These are phyloP conservation scores for Neonectria faginata DNA, from an alignment of 2,329 filamentous ascomycete species.

Conservation along the genomic window DNA sequence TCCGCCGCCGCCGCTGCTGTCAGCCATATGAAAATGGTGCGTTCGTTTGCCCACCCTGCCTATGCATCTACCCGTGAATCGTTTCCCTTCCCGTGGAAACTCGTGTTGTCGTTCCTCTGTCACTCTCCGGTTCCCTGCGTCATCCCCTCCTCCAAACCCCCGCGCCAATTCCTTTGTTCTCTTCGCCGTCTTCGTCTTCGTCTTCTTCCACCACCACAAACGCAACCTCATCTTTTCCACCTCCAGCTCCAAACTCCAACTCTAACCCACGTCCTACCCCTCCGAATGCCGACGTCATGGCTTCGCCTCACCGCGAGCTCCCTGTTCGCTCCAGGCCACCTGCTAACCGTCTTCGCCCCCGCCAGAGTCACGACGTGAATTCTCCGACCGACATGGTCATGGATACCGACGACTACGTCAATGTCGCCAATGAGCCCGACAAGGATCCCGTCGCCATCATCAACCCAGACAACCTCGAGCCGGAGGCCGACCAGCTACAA, in stretches of 20 bases:
- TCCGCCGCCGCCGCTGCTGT: conserved; percentile 27
- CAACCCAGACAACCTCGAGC: conserved; percentile 63
- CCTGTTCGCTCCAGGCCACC: conserved; percentile 31
- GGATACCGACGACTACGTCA: conserved; percentile 66
- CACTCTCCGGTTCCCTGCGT: conserved; percentile 29
- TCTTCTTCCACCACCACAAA: conserved; percentile 25
- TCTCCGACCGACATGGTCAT: conserved; percentile 69
- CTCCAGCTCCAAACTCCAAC: conserved; percentile 22
- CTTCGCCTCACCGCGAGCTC: conserved; percentile 32
- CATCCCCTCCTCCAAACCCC: conserved; percentile 31
- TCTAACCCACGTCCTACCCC: conserved; percentile 28
- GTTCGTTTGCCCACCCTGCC: conserved; percentile 24
- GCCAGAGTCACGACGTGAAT: conserved; percentile 65
- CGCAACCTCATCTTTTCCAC: conserved; percentile 32
- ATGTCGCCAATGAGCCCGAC: conserved; percentile 61
- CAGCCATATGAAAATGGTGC: conserved; percentile 41
- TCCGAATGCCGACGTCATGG: conserved; percentile 43
- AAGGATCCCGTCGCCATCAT: conserved; percentile 66
- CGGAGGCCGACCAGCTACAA: conserved; percentile 60
- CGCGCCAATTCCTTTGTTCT: conserved; percentile 28
- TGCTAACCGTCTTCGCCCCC: conserved; percentile 43
- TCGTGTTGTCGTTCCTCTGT: conserved; percentile 6
- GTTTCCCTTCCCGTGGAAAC: neutral
- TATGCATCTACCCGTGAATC: conserved; percentile 20
- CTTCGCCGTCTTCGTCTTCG: conserved; percentile 21